Percentiles rank a stretch among this genome's conserved stretches.
These are phyloP conservation scores for Rhodotorula sphaerocarpa DNA, from an alignment of 768 basidiomycete genomes.

Conservation along the genomic window DNA sequence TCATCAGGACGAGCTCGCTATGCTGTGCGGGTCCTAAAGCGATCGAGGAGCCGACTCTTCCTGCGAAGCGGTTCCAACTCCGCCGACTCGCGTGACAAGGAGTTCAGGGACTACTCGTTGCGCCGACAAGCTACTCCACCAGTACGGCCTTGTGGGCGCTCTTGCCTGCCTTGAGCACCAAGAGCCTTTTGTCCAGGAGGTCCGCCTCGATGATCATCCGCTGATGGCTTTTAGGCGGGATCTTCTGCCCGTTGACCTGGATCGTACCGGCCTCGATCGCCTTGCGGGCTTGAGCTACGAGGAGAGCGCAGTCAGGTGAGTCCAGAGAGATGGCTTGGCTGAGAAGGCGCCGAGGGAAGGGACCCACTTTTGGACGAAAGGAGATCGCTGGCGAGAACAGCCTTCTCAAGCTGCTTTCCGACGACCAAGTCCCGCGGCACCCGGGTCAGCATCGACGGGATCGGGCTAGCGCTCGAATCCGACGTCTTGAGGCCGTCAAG, in stretches of 20 bases:
- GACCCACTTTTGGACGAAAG: conserved; percentile 30
- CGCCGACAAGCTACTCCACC: too few relatives aligned
- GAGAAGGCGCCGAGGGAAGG: neutral
- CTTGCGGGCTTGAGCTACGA: conserved; percentile 27
- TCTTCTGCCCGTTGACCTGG: conserved; percentile 15
- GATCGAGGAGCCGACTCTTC: too few relatives aligned
- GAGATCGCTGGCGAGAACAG: conserved; percentile 23
- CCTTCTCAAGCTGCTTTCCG: conserved; percentile 17
- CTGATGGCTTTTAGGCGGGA: conserved; percentile 21
- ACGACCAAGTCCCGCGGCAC: neutral
- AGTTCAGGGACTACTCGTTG: too few relatives aligned
- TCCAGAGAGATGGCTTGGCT: neutral
- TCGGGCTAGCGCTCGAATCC: neutral
- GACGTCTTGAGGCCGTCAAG: conserved; percentile 12
- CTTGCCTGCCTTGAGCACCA: conserved; percentile 29
- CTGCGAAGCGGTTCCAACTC: too few relatives aligned
- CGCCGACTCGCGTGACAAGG: too few relatives aligned
- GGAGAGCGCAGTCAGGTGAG: too few relatives aligned
- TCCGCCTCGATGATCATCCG: conserved; percentile 13
- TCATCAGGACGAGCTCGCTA: too few relatives aligned
- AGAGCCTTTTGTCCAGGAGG: conserved; percentile 10
- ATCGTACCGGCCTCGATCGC: conserved; percentile 25
- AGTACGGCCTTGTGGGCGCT: conserved; percentile 17
- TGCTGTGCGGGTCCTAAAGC: too few relatives aligned
- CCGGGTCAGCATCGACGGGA: conserved; percentile 18